phyloP scores from a whole-genome alignment of 305 asterid genomes.

The Fraxinus floribunda region DNA sequence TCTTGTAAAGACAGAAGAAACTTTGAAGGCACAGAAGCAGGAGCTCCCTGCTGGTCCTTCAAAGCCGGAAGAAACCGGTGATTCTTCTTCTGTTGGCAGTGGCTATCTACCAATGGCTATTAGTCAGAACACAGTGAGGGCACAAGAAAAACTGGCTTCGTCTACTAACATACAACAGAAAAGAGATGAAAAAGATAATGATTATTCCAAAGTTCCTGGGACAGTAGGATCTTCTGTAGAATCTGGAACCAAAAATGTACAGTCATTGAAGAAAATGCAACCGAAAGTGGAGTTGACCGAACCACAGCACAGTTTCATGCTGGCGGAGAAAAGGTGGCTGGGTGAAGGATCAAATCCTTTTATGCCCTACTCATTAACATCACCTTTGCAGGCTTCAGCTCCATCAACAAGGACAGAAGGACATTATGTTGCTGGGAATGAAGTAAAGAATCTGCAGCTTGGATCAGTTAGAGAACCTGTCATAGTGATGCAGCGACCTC shows the following conservation, averaged over 20 bases:
- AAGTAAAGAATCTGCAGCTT: slow-evolving; percentile 64
- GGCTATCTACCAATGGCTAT: slow-evolving; percentile 36
- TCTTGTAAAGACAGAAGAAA: slow-evolving; percentile 72
- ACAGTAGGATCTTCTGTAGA: slow-evolving; percentile 48
- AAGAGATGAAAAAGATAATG: slow-evolving; percentile 61
- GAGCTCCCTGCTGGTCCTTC: slow-evolving; percentile 47
- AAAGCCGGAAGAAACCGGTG: slow-evolving; percentile 57
- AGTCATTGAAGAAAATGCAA: slow-evolving; percentile 45
- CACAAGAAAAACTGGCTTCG: slow-evolving; percentile 34
- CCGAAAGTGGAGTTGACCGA: slow-evolving; percentile 60
- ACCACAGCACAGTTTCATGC: slow-evolving; percentile 44
- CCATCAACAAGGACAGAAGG: slow-evolving; percentile 43
- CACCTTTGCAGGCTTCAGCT: slow-evolving; percentile 44
- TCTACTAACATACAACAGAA: slow-evolving; percentile 42
- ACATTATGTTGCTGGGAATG: slow-evolving; percentile 44
- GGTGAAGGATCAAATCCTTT: slow-evolving; percentile 43
- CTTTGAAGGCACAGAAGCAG: slow-evolving; percentile 57
- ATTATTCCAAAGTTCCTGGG: slow-evolving; percentile 43
- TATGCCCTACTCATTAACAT: slow-evolving; percentile 35
- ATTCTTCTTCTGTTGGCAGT: slow-evolving; percentile 37
- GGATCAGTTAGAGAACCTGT: slow-evolving; percentile 78
- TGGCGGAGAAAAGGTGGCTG: slow-evolving; percentile 56
- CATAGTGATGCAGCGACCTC: slow-evolving; percentile 66
- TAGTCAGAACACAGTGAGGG: slow-evolving; percentile 34
- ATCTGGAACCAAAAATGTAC: slow-evolving; percentile 43